Evolutionary conservation across 257 asterid genomes (phyloP).

Genomic region (Rhazya stricta): DNA sequence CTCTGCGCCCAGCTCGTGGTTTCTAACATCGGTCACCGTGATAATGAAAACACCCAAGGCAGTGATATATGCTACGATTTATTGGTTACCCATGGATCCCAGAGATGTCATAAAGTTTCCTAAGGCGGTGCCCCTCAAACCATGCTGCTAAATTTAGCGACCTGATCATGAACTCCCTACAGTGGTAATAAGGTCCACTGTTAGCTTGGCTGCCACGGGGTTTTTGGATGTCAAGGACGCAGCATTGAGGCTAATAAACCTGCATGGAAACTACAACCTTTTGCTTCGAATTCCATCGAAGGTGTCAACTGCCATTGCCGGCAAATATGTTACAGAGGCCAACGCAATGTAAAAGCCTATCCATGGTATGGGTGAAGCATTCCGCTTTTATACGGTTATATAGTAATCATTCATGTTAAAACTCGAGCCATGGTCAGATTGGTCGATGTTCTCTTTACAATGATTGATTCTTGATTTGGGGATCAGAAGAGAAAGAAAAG

Average conservation of each 20-base stretch:
- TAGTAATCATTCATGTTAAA: not conserved
- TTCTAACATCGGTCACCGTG: conserved; percentile 10
- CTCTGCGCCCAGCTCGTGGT: not conserved
- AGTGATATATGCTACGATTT: conserved; percentile 7
- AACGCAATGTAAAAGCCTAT: conserved; percentile 23
- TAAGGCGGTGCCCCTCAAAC: conserved; percentile 20
- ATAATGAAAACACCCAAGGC: conserved; percentile 23
- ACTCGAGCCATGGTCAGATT: no score
- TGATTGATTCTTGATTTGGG: no score
- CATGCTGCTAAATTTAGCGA: conserved; percentile 20
- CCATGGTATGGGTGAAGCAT: conserved; percentile 17
- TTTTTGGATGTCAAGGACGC: conserved; percentile 18
- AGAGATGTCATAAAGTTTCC: conserved; percentile 20
- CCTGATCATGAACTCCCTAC: conserved; percentile 21
- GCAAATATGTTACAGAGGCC: conserved; percentile 20
- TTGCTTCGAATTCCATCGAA: conserved; percentile 14
- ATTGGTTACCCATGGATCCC: conserved; percentile 13
- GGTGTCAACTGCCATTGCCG: conserved; percentile 22
- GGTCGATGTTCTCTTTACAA: no score
- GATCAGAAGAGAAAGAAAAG: no score
- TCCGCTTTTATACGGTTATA: not conserved
- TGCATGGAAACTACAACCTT: conserved; percentile 29
- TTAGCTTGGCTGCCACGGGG: conserved; percentile 17
- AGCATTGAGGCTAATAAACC: conserved; percentile 25
- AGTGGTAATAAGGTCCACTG: conserved; percentile 19